A percentile compares a stretch with the other conserved stretches of the same genome.
Conservation (phyloP, 331 rosid species). For the Quercus lobata region DNA sequence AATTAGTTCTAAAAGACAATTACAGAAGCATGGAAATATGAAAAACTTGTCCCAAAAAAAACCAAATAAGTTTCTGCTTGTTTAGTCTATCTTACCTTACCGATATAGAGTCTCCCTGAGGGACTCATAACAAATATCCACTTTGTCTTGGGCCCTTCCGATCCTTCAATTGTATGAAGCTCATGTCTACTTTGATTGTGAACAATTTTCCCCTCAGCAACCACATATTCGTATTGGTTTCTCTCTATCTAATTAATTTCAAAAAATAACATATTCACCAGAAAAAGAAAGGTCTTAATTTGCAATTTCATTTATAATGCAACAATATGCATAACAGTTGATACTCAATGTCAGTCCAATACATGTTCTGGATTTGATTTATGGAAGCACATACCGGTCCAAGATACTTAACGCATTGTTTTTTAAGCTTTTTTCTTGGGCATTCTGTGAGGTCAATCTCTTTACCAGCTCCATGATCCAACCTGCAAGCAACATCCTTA, state of each 20-base stretch:
- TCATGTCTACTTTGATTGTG: slow-evolving; percentile 55
- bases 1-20: slow-evolving; percentile 1
- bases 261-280: not conserved
- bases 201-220: slow-evolving; percentile 57
- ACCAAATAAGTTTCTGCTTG: not conserved
- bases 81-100: slow-evolving; percentile 51
- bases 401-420: slow-evolving; percentile 83
- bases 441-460: slow-evolving; percentile 65
- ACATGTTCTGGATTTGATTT: not conserved
- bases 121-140: slow-evolving; percentile 97
- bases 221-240: slow-evolving; percentile 49
- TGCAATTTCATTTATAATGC: slow-evolving; percentile 4
- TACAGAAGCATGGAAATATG: not conserved
- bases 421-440: slow-evolving; percentile 58
- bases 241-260: slow-evolving; percentile 71
- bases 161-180: slow-evolving; percentile 47
- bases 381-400: slow-evolving; percentile 66
- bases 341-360: not conserved
- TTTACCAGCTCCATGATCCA: slow-evolving; percentile 85
- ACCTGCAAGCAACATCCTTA: slow-evolving; percentile 35
- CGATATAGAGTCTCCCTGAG: slow-evolving; percentile 76
- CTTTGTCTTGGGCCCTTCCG: slow-evolving; percentile 43
- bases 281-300: not conserved
- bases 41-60: not conserved
- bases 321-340: slow-evolving; percentile 2